Percentiles rank a stretch among this genome's conserved stretches.
These are phyloP conservation scores for Xylariaceae sp. DNA, from an alignment of 2,329 filamentous ascomycete species.

Conservation along the genomic window DNA sequence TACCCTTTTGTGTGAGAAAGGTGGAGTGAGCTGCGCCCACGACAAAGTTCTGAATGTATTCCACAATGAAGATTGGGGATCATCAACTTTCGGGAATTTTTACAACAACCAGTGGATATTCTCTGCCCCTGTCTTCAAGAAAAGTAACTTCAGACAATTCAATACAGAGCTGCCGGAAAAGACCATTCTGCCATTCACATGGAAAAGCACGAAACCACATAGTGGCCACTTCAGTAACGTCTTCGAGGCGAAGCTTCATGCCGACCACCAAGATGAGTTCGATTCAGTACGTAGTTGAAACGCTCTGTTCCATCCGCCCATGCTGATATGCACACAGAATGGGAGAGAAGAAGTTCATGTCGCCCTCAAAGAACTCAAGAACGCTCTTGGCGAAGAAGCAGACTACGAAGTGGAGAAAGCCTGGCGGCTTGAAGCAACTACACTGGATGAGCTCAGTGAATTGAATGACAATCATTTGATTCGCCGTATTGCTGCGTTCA, in stretches of 20 bases:
- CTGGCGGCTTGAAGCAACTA: neutral
- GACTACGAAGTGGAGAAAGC: constrained; percentile 1
- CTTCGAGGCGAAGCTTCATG: constrained; percentile 7
- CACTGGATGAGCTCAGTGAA: constrained; percentile 11
- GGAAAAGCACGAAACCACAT: neutral
- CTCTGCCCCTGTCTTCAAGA: constrained; percentile 14
- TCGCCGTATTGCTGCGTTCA: constrained; percentile 21
- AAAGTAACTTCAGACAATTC: neutral
- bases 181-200: constrained; percentile 13
- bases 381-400: neutral
- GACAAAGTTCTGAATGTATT: constrained; percentile 7
- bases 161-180: neutral
- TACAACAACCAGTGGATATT: constrained; percentile 10
- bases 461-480: constrained; percentile 46
- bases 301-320: too few relatives aligned
- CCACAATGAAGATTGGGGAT: constrained; percentile 3
- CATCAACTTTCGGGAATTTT: neutral
- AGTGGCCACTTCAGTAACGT: constrained; percentile 20
- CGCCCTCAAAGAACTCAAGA: constrained; percentile 14
- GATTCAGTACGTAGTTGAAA: neutral
- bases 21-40: neutral
- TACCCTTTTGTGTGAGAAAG: neutral
- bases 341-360: neutral
- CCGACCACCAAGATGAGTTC: neutral
- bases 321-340: too few relatives aligned